Evolutionary conservation across 305 asterid species (phyloP).

Genomic region (Fraxinus baroniana): DNA sequence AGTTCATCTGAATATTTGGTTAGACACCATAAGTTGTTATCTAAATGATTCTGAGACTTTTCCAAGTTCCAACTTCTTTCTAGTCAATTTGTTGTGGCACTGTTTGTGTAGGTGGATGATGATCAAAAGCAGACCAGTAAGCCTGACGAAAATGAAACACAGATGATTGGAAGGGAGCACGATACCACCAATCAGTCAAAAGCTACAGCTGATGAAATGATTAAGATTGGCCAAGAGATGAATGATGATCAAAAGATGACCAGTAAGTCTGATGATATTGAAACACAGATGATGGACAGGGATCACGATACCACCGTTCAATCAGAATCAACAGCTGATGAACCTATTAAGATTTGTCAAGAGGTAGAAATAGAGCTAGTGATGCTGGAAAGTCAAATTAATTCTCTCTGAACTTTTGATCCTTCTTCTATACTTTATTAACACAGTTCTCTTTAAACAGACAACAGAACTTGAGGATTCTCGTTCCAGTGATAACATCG

Average conservation of each 20-base stretch:
- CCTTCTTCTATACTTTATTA: neutral
- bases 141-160: conserved; percentile 20
- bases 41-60: neutral
- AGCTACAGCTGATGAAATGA: conserved; percentile 20
- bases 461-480: conserved; percentile 12
- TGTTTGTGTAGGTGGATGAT: conserved; percentile 14
- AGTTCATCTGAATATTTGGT: neutral
- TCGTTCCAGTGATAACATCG: conserved; percentile 1
- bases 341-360: neutral
- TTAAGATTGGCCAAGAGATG: conserved; percentile 9
- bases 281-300: conserved; percentile 8
- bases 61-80: neutral
- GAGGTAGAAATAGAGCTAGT: conserved; percentile 14
- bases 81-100: neutral
- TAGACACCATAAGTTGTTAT: neutral
- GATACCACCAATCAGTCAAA: conserved; percentile 3
- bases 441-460: conserved; percentile 15
- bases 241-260: conserved; percentile 11
- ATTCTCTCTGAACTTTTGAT: neutral
- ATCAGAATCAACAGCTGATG: conserved; percentile 24
- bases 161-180: conserved; percentile 16
- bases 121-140: conserved; percentile 3
- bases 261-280: conserved; percentile 19
- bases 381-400: neutral
- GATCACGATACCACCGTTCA: conserved; percentile 7